phyloP scores from a whole-genome alignment of 2,329 filamentous ascomycete species.

The Diaporthe destruens region DNA sequence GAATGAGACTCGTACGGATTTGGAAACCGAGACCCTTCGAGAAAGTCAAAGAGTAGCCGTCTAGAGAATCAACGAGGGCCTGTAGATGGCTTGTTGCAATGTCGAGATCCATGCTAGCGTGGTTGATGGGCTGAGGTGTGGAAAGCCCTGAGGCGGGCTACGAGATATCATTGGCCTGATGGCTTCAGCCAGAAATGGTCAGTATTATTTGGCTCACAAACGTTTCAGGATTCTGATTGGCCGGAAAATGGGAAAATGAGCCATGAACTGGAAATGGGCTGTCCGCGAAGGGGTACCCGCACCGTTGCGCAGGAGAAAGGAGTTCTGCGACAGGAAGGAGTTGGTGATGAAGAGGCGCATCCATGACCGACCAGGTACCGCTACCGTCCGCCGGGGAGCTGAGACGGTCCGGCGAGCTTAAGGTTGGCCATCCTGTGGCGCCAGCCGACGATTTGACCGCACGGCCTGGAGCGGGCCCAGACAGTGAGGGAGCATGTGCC shows the following conservation, averaged over 20 bases:
- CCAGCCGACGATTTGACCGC: slow-evolving; percentile 22
- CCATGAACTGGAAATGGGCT: slow-evolving; percentile 22
- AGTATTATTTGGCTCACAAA: slow-evolving; percentile 37
- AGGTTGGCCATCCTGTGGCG: slow-evolving; percentile 12
- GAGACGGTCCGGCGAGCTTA: slow-evolving; percentile 26
- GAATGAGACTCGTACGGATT: slow-evolving; percentile 36
- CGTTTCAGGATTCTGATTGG: slow-evolving; percentile 42
- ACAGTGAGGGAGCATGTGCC: not conserved
- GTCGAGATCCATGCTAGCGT: slow-evolving; percentile 45
- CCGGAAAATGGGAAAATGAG: slow-evolving; percentile 41
- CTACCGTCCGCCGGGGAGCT: slow-evolving; percentile 21
- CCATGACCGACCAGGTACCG: slow-evolving; percentile 37
- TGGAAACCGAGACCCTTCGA: slow-evolving; percentile 42
- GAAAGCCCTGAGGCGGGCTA: slow-evolving; percentile 42
- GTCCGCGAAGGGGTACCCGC: slow-evolving; percentile 32
- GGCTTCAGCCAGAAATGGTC: slow-evolving; percentile 38
- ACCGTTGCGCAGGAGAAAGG: slow-evolving; percentile 36
- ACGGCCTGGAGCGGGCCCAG: slow-evolving; percentile 16
- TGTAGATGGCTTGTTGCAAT: slow-evolving; percentile 47
- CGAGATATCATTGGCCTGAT: slow-evolving; percentile 45
- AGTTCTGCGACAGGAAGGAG: slow-evolving; percentile 24
- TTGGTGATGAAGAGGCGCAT: slow-evolving; percentile 7
- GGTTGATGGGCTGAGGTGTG: slow-evolving; percentile 45
- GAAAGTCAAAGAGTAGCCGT: slow-evolving; percentile 37
- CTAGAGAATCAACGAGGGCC: slow-evolving; percentile 48